Base-by-base conservation (phyloP, 2,329 filamentous ascomycete species). In the Pseudogymnoascus sp. region DNA sequence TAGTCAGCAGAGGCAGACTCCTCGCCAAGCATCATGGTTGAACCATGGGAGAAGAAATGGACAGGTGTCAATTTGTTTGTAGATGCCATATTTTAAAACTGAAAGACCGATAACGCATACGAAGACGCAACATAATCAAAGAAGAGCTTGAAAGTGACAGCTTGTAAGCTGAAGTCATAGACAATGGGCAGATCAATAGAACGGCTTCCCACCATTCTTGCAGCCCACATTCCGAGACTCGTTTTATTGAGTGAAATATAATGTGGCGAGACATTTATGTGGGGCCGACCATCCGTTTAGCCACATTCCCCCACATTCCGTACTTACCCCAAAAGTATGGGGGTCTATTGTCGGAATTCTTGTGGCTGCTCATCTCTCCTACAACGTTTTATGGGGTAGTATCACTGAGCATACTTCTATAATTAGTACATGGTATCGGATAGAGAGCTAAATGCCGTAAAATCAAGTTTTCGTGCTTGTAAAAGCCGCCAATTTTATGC, bases 11-110 rank as follows among this genome's bases (percentile, higher is more conserved):
- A 85, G 5, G 75, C 72, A 21, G 80, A 82, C 67, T 86, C 80
- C 69, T 88, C 85, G 53, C 85, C 85, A 18, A 88, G 75, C 85
- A 88, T 88, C 84, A 87, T 87, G 59, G 85, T 88, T n/a, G 84
- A 86, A 69, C 86, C 86, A 79, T 88, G 85, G 3, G 84, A 86
- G 73, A 88, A 88, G 74, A 88, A 84, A 70, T 87, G 82, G 0
- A 88, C 83, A 1, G 85, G 85, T 3, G 46, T 56, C 38, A 40
- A 43, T 43, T 6, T 43, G 40, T 11, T 43, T 43, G 40, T 43
- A 43, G 40, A 12, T 43, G 40, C 18, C 40, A 43, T 43, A 21
- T 43, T 43, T 21, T 21, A 43, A 43, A 43, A 43, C 18, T 43
- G 21, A 43, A 21, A 43, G 40, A 43, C 40, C 12, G 16, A 21